phyloP scores from a whole-genome alignment of 1,139 yeast species.

The Geotrichum citri-aurantii region DNA sequence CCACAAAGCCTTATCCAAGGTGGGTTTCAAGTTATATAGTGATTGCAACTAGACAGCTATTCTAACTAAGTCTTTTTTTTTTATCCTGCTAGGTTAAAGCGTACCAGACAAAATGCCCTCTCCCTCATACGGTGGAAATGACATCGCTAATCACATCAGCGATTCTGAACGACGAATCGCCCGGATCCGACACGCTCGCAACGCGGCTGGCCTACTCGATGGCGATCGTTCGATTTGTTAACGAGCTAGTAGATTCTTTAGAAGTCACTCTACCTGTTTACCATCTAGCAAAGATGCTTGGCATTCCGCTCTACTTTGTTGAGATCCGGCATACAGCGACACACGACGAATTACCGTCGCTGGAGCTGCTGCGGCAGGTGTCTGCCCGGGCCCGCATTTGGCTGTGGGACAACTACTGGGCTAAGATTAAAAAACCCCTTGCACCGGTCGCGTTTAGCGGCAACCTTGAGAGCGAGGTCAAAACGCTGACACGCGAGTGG shows the following conservation, averaged over 20 bases:
- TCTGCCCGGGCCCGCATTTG: slow-evolving; percentile 61
- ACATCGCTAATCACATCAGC: slow-evolving; percentile 61
- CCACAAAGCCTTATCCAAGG: slow-evolving; percentile 45
- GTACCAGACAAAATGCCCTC: slow-evolving; percentile 58
- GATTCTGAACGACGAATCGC: slow-evolving; percentile 42
- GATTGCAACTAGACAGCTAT: background rate
- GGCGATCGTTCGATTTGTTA: slow-evolving; percentile 74
- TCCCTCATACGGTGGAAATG: slow-evolving; percentile 76
- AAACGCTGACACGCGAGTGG: slow-evolving; percentile 34
- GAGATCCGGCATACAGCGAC: slow-evolving; percentile 90
- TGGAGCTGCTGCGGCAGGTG: slow-evolving; percentile 57
- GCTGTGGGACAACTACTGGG: slow-evolving; percentile 77
- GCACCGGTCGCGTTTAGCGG: slow-evolving; percentile 24
- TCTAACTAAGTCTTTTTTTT: background rate
- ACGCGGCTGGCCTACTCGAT: slow-evolving; percentile 57
- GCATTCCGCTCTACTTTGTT: slow-evolving; percentile 77
- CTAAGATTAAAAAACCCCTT: slow-evolving; percentile 26
- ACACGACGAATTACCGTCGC: slow-evolving; percentile 75
- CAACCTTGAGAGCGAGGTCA: slow-evolving; percentile 24
- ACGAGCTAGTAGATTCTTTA: slow-evolving; percentile 81
- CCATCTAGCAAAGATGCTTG: slow-evolving; percentile 60
- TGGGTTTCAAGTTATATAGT: slow-evolving; percentile 9
- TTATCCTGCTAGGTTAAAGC: slow-evolving; percentile 43
- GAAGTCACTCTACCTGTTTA: slow-evolving; percentile 83
- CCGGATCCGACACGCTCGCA: slow-evolving; percentile 28